Evolutionary conservation across 2,329 filamentous ascomycete genomes (phyloP).

Genomic region (Fusarium sp.): DNA sequence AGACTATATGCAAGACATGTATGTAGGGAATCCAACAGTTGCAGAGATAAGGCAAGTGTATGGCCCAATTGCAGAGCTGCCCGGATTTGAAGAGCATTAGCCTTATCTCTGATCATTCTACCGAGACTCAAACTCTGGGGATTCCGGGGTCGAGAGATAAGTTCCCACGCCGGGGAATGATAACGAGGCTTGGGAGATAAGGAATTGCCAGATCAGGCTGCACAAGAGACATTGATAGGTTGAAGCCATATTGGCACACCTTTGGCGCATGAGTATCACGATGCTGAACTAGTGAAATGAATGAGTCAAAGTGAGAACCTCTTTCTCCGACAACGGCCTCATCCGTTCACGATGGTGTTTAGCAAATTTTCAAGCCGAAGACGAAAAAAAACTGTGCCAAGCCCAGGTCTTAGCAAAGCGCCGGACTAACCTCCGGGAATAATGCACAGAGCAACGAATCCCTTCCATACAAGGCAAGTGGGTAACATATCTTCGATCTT

Average conservation of each 20-base stretch:
- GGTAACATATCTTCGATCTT: slow-evolving; percentile 13
- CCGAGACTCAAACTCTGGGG: slow-evolving; percentile 26
- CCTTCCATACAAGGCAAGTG: slow-evolving; percentile 27
- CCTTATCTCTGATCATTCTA: slow-evolving; percentile 28
- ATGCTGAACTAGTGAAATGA: slow-evolving; percentile 2
- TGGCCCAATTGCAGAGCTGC: slow-evolving; percentile 34
- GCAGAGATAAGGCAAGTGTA: slow-evolving; percentile 26
- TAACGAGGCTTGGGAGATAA: slow-evolving; percentile 25
- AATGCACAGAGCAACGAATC: slow-evolving; percentile 10
- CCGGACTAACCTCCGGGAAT: slow-evolving; percentile 1
- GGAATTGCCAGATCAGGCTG: slow-evolving; percentile 13
- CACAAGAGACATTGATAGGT: not conserved
- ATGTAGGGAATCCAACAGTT: not conserved
- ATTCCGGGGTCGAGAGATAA: slow-evolving; percentile 35
- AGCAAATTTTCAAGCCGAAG: not conserved
- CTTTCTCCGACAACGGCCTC: slow-evolving; percentile 8
- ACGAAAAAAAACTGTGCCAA: not conserved
- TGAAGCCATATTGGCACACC: not conserved
- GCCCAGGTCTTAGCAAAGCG: not conserved
- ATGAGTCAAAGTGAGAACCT: slow-evolving; percentile 13
- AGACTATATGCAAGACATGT: slow-evolving; percentile 29
- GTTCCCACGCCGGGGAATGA: slow-evolving; percentile 19
- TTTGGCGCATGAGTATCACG: not conserved
- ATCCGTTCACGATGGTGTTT: slow-evolving; percentile 24
- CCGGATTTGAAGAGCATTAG: slow-evolving; percentile 25